Conservation (phyloP, 108 stramenopile species). For the Nitzschia putrida region DNA sequence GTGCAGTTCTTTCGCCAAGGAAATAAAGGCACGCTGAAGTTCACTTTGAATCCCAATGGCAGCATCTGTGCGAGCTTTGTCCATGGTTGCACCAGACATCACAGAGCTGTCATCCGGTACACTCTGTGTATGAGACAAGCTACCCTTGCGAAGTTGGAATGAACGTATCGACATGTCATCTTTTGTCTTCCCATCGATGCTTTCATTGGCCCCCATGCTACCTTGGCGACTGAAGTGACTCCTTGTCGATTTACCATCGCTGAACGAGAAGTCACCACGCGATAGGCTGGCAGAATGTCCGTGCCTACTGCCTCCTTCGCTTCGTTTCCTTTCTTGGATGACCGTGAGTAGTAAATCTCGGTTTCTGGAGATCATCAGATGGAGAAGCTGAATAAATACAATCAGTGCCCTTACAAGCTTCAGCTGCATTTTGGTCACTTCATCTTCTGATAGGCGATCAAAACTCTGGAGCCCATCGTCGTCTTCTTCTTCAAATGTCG, state of each 20-base stretch:
- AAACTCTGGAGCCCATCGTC: conserved; percentile 48
- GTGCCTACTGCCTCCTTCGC: conserved; percentile 10
- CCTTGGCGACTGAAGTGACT: conserved; percentile 2
- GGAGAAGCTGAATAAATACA: conserved; percentile 83
- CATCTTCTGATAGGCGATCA: conserved; percentile 65
- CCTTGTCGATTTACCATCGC: conserved; percentile 15
- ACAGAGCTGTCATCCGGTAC: neutral
- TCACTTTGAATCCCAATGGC: conserved; percentile 88
- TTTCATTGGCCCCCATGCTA: conserved; percentile 3
- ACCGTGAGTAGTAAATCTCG: conserved; percentile 72
- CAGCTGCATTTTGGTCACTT: conserved; percentile 63
- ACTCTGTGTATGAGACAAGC: neutral
- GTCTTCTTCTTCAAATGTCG: conserved; percentile 45
- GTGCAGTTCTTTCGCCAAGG: conserved; percentile 60
- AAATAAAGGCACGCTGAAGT: conserved; percentile 77
- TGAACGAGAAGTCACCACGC: conserved; percentile 10
- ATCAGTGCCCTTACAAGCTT: conserved; percentile 77
- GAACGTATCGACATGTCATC: conserved; percentile 24
- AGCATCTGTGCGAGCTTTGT: conserved; percentile 65
- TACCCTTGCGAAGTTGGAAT: conserved; percentile 2
- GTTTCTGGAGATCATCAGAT: conserved; percentile 80
- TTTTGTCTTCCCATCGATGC: conserved; percentile 7
- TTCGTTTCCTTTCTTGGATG: conserved; percentile 65
- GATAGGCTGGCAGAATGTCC: conserved; percentile 13
- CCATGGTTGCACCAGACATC: neutral